Evolutionary conservation across 2,329 filamentous ascomycete species (phyloP).

Genomic region (Colletotrichum musicola): DNA sequence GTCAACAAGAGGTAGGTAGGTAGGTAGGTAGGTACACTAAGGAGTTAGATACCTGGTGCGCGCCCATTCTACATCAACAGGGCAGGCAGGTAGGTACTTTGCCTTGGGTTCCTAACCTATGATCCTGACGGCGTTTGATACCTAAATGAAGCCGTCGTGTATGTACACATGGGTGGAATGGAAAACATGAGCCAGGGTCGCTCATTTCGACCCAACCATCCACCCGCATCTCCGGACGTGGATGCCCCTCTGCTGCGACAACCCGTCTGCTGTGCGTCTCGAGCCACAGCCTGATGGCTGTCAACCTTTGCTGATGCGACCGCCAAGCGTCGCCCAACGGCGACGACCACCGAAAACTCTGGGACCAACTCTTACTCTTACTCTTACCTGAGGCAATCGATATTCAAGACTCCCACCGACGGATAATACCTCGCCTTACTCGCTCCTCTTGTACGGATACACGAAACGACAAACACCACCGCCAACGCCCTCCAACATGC

Average conservation of each 20-base stretch:
- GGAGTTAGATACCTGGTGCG: no score
- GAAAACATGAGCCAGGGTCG: background rate
- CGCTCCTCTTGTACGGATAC: background rate
- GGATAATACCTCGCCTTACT: background rate
- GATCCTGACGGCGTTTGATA: no score
- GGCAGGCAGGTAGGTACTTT: no score
- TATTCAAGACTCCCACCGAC: conserved; percentile 2
- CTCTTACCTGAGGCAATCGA: background rate
- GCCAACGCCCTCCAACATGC: no score
- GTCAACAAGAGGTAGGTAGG: no score
- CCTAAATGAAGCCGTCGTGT: no score
- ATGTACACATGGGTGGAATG: no score
- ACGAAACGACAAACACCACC: conserved; percentile 21
- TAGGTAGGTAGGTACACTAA: no score
- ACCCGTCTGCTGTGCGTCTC: conserved; percentile 20
- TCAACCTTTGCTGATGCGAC: conserved; percentile 7
- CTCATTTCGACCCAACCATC: conserved; percentile 33
- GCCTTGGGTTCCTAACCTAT: no score
- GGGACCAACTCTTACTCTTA: conserved; percentile 1
- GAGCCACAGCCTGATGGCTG: conserved; percentile 15
- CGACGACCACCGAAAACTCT: conserved; percentile 20
- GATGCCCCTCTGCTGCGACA: conserved; percentile 16
- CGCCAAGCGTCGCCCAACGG: conserved; percentile 27
- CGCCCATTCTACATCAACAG: no score
- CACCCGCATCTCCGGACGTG: conserved; percentile 11